These are phyloP conservation scores for Entomophthora muscae DNA, from an alignment of 371 early-diverging fungal species.

Conservation along the genomic window DNA sequence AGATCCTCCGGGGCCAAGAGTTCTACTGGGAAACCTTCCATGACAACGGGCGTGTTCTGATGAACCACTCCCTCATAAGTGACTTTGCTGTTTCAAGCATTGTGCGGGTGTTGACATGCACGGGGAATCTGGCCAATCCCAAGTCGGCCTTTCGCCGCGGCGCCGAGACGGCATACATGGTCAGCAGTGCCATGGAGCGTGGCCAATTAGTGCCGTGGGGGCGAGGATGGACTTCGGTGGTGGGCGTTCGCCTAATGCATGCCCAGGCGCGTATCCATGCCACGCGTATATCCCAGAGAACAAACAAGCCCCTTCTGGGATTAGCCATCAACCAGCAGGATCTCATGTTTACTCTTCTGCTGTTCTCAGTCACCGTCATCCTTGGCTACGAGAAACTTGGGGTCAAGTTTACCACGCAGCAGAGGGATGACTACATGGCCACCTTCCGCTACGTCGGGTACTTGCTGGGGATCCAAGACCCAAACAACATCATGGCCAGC, in stretches of 20 bases:
- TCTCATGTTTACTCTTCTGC: neutral
- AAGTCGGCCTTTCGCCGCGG: neutral
- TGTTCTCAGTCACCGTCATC: neutral
- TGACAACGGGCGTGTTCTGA: neutral
- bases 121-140: neutral
- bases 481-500: neutral
- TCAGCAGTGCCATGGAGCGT: neutral
- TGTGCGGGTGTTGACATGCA: neutral
- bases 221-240: neutral
- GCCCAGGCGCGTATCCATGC: neutral
- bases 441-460: neutral
- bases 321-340: constrained; percentile 1
- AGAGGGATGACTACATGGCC: constrained; percentile 3
- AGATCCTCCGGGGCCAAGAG: neutral
- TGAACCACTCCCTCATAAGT: neutral
- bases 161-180: neutral
- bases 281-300: neutral
- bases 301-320: neutral
- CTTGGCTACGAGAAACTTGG: neutral
- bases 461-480: neutral
- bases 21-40: neutral
- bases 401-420: neutral
- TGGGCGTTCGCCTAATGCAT: constrained; percentile 4
- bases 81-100: neutral
- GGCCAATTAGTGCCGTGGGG: neutral